phyloP scores from a whole-genome alignment of 257 asterid genomes.

The Schizonepeta tenuifolia region DNA sequence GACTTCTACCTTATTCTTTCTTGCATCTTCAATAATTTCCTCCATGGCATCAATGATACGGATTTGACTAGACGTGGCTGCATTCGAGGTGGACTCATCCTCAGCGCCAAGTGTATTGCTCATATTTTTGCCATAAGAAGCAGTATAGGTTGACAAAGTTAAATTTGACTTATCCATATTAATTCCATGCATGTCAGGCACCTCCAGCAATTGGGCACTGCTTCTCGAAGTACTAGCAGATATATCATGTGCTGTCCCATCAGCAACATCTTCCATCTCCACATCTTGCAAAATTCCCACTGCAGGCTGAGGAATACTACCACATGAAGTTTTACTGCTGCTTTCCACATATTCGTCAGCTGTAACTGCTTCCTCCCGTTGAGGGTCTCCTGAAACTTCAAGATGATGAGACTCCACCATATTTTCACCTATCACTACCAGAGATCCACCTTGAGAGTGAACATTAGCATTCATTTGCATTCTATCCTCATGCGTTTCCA shows the following conservation, averaged over 20 bases:
- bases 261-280: conserved; percentile 28
- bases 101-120: conserved; percentile 36
- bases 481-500: conserved; percentile 24
- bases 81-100: conserved; percentile 37
- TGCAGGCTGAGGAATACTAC: conserved; percentile 25
- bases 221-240: not conserved
- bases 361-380: conserved; percentile 35
- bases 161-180: conserved; percentile 36
- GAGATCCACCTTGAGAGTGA: conserved; percentile 33
- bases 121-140: conserved; percentile 31
- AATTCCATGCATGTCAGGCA: conserved; percentile 34
- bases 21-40: conserved; percentile 66
- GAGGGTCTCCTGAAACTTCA: conserved; percentile 32
- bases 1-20: conserved; percentile 64
- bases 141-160: conserved; percentile 32
- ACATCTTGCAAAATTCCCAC: conserved; percentile 28
- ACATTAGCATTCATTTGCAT: conserved; percentile 17
- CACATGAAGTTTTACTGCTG: conserved; percentile 25
- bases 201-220: conserved; percentile 31
- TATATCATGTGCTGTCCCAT: not conserved
- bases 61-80: conserved; percentile 50
- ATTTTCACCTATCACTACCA: conserved; percentile 36
- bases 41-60: conserved; percentile 59
- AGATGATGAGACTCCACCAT: conserved; percentile 25
- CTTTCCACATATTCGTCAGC: conserved; percentile 29